Percentiles rank a stretch among this genome's conserved stretches.
Evolutionary conservation across 2,329 filamentous ascomycete species (phyloP).

Genomic region (Beauveria medogensis): DNA sequence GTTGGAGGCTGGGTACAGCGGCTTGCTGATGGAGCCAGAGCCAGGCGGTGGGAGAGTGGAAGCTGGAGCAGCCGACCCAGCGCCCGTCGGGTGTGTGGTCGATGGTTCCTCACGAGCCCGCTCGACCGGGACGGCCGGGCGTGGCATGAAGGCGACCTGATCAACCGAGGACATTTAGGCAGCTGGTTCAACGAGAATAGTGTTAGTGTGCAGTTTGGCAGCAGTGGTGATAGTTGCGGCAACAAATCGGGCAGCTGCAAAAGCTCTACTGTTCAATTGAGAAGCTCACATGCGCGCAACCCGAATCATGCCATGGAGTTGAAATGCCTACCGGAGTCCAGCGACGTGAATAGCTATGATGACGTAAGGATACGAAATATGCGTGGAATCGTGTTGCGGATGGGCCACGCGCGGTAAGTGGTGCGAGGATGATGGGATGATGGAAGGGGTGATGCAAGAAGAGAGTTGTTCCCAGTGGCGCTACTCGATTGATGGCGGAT

Average conservation of each 20-base stretch:
- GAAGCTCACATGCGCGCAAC: not conserved
- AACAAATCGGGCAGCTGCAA: too few species aligned
- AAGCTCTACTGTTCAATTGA: not conserved
- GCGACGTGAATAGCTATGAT: not conserved
- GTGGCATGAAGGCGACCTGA: not conserved
- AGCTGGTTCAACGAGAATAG: not conserved
- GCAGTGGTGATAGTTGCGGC: not conserved
- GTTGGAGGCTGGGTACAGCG: not conserved
- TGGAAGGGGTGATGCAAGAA: not conserved
- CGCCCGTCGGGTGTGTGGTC: not conserved
- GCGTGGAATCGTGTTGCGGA: not conserved
- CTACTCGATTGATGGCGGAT: not conserved
- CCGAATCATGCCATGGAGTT: not conserved
- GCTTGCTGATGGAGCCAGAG: not conserved
- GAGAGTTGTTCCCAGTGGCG: not conserved
- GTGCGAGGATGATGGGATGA: not conserved
- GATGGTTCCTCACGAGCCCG: not conserved
- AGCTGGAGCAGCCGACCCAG: not conserved
- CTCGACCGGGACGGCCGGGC: not conserved
- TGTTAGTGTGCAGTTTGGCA: not conserved
- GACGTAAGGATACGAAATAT: not conserved
- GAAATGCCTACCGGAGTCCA: not conserved
- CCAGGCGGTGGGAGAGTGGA: not conserved
- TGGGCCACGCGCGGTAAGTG: too few species aligned
- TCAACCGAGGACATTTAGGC: slow-evolving; percentile 2